Conservation (phyloP, 176 grass and related monocot genomes). For the Triticum monococcum region DNA sequence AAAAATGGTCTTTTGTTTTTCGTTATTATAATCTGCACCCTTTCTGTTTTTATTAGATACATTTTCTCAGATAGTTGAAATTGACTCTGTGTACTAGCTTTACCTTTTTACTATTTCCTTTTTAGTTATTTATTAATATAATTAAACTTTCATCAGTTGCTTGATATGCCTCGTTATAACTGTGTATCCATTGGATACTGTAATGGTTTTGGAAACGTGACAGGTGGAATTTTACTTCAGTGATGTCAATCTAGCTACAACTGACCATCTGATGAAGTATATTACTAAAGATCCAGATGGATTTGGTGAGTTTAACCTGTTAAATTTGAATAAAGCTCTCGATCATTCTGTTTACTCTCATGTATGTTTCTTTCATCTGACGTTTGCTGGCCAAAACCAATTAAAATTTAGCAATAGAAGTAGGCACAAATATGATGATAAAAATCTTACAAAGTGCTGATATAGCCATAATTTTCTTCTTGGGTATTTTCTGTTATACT, state of each 20-base stretch:
- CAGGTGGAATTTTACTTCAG: conserved; percentile 99
- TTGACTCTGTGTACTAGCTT: not conserved
- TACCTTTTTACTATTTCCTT: conserved; percentile 5
- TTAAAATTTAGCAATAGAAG: not conserved
- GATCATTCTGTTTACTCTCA: not conserved
- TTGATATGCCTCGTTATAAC: conserved; percentile 14
- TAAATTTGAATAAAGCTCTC: conserved; percentile 1
- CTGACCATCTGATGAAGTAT: conserved; percentile 91
- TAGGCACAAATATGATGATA: not conserved
- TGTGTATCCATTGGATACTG: not conserved
- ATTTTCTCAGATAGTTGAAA: not conserved
- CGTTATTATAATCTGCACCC: not conserved
- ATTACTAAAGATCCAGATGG: conserved; percentile 89
- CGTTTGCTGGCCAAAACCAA: not conserved
- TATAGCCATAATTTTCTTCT: not conserved
- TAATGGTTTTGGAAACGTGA: conserved; percentile 29
- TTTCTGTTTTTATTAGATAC: conserved; percentile 3
- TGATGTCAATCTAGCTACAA: conserved; percentile 90
- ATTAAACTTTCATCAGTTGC: not conserved
- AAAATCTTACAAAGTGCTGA: not conserved
- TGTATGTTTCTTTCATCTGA: not conserved
- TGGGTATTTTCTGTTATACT: not conserved
- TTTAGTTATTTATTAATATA: conserved; percentile 22
- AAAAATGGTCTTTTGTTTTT: not conserved
- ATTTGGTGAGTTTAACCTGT: conserved; percentile 63